Evolutionary conservation across 2,329 filamentous ascomycete species (phyloP).

Genomic region (Domatiomyces catenatus): DNA sequence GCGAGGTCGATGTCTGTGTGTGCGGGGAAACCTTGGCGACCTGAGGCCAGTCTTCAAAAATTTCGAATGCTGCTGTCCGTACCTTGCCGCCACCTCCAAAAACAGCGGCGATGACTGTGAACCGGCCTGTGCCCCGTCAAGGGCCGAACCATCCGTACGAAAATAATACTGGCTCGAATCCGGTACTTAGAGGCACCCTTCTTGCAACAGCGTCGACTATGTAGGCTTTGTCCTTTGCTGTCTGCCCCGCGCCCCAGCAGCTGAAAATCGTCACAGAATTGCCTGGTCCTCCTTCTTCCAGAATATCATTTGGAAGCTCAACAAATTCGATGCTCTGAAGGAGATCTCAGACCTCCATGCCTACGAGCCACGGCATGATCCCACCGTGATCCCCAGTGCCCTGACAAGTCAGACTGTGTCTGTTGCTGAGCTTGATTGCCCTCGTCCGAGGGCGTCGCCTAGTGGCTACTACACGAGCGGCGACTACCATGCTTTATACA

Average conservation of each 20-base stretch:
- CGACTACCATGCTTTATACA: slow-evolving; percentile 66
- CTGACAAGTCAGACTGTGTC: slow-evolving; percentile 7
- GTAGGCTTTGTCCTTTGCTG: slow-evolving; percentile 28
- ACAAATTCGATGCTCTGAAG: slow-evolving; percentile 46
- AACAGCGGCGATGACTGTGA: slow-evolving; percentile 25
- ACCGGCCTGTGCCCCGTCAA: slow-evolving; percentile 26
- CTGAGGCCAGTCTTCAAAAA: not conserved
- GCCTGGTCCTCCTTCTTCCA: slow-evolving; percentile 46
- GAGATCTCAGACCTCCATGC: slow-evolving; percentile 39
- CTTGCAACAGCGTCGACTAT: slow-evolving; percentile 47
- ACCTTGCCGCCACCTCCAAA: not conserved
- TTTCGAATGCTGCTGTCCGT: not conserved
- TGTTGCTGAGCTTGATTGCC: slow-evolving; percentile 17
- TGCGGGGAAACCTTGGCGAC: too few species aligned
- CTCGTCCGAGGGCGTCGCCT: slow-evolving; percentile 23
- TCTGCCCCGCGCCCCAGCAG: not conserved
- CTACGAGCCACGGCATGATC: slow-evolving; percentile 40
- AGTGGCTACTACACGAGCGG: slow-evolving; percentile 50
- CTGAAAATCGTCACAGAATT: slow-evolving; percentile 30
- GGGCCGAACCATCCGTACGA: slow-evolving; percentile 31
- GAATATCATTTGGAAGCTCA: slow-evolving; percentile 54
- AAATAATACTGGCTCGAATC: slow-evolving; percentile 46
- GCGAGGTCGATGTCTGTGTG: too few species aligned
- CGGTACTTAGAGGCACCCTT: slow-evolving; percentile 50
- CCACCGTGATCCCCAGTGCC: slow-evolving; percentile 38